Evolutionary conservation across 1,284 basidiomycete species (phyloP).

Genomic region (Marasmius tenuissimus): DNA sequence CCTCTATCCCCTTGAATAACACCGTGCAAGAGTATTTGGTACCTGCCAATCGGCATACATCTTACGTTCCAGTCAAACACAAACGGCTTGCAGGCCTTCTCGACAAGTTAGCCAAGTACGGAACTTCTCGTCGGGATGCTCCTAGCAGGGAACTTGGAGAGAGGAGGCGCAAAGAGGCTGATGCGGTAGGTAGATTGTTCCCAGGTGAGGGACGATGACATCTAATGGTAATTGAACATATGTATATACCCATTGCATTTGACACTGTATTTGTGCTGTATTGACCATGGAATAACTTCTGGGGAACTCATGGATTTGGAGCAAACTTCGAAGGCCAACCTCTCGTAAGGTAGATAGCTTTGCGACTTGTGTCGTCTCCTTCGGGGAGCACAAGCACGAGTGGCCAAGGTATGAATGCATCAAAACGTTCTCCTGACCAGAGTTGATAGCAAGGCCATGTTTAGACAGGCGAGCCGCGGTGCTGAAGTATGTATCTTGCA

Average conservation of each 20-base stretch:
- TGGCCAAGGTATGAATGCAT: too few species aligned
- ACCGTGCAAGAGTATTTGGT: slow-evolving; percentile 81
- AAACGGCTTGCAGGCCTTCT: slow-evolving; percentile 76
- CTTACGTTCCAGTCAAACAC: slow-evolving; percentile 73
- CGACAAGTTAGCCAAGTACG: slow-evolving; percentile 77
- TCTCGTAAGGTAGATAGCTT: too few species aligned
- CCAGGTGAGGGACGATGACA: slow-evolving; percentile 59
- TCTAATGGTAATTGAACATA: neutral
- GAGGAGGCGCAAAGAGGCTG: slow-evolving; percentile 77
- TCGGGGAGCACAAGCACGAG: too few species aligned
- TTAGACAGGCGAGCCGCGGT: too few species aligned
- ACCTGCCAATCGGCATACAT: slow-evolving; percentile 68
- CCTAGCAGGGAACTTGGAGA: slow-evolving; percentile 63
- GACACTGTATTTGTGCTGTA: neutral
- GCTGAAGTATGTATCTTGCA: neutral
- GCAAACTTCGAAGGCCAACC: too few species aligned
- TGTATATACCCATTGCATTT: slow-evolving; percentile 9
- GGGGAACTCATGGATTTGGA: too few species aligned
- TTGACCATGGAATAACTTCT: too few species aligned
- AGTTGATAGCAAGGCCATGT: too few species aligned
- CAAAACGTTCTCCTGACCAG: too few species aligned
- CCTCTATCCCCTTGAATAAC: slow-evolving; percentile 74
- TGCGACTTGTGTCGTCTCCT: too few species aligned
- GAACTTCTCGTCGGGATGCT: slow-evolving; percentile 59
- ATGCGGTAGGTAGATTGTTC: slow-evolving; percentile 67